Percentiles rank a stretch among this genome's conserved stretches.
These are phyloP conservation scores for Lactarius trivialis DNA, from an alignment of 768 basidiomycete species.

Conservation along the genomic window DNA sequence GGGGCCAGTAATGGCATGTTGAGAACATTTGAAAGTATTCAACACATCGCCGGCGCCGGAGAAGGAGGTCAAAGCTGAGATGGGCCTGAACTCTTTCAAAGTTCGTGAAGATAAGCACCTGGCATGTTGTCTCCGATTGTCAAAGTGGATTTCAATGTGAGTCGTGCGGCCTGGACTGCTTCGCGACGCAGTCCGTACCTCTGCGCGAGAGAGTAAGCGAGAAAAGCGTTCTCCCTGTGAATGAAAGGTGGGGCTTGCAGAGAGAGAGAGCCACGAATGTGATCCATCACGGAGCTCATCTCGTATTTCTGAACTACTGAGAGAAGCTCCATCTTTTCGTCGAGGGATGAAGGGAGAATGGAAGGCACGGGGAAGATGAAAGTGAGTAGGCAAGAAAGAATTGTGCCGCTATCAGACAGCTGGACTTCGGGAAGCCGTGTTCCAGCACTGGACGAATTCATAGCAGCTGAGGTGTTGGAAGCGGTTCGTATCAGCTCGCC, in stretches of 20 bases:
- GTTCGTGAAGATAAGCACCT: background rate
- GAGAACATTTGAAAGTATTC: background rate
- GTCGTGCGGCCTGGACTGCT: background rate
- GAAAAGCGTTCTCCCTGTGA: background rate
- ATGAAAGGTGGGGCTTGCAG: background rate
- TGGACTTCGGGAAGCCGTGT: background rate
- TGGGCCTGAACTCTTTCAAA: background rate
- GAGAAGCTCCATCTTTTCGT: background rate
- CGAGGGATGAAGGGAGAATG: background rate
- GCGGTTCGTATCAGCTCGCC: background rate
- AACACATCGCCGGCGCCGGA: background rate
- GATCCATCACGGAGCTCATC: background rate
- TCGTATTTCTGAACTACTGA: constrained; percentile 10
- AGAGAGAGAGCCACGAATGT: background rate
- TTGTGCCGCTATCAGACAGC: background rate
- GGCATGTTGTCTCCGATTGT: background rate
- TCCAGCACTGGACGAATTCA: background rate
- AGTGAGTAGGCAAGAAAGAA: background rate
- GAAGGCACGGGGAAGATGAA: constrained; percentile 5
- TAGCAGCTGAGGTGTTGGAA: background rate
- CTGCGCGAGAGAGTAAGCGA: background rate
- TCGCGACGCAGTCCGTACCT: background rate
- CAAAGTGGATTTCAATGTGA: background rate
- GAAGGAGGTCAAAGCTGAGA: background rate
- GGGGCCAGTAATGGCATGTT: background rate